A percentile compares a stretch with the other conserved stretches of the same genome.
Conservation (phyloP, 2,329 filamentous ascomycete genomes). For the Arthroderma uncinatum region DNA sequence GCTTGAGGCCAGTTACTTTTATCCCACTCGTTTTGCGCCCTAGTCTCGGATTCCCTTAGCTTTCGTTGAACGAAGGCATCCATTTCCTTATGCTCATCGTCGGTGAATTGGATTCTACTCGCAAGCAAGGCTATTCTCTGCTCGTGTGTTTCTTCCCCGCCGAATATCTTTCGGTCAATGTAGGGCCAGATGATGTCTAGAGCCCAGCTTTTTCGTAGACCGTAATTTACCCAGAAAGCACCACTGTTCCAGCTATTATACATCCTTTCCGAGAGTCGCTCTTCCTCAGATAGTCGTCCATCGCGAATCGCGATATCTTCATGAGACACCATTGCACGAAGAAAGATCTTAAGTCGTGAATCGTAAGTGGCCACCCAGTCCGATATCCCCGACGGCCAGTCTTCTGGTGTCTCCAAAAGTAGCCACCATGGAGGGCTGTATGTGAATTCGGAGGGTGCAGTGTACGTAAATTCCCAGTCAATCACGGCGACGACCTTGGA, state of each 20-base stretch:
- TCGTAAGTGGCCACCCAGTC: constrained; percentile 13
- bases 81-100: neutral
- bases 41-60: constrained; percentile 6
- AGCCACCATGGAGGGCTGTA: constrained; percentile 34
- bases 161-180: constrained; percentile 21
- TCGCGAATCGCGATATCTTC: constrained; percentile 11
- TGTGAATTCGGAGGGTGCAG: constrained; percentile 31
- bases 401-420: constrained; percentile 20
- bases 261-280: constrained; percentile 17
- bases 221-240: constrained; percentile 17
- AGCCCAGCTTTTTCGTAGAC: constrained; percentile 17
- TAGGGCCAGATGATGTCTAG: constrained; percentile 22
- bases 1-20: no score
- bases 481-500: constrained; percentile 29
- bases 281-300: constrained; percentile 6
- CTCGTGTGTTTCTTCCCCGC: neutral
- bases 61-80: constrained; percentile 8
- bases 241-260: constrained; percentile 17
- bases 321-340: constrained; percentile 12
- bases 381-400: constrained; percentile 14
- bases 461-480: constrained; percentile 36
- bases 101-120: neutral
- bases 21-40: no score
- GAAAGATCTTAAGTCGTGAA: constrained; percentile 13
- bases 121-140: constrained; percentile 8